Evolutionary conservation across 108 stramenopile genomes (phyloP), one percentile per base, ranked within the genome.

Genomic region (Cyclotella choctawhatcheeana): DNA sequence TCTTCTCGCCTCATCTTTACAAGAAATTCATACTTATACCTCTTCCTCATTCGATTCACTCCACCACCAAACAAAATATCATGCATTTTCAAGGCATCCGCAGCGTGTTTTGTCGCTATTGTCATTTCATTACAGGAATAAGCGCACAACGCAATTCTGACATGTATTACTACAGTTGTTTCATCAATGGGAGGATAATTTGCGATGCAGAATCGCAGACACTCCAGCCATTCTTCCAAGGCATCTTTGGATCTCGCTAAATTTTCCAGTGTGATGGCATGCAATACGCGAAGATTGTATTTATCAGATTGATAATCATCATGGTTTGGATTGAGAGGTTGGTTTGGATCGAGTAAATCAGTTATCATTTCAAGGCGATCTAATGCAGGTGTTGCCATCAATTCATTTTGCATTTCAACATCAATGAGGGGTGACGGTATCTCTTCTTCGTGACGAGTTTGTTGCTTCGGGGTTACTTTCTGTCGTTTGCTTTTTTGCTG

Each of bases 61-160:
- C 92, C 92, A 17, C 92, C 89, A 0, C 88, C 88, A 82, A 90
- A 93, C 55, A 93, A 44, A 16, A 82, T 47, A 50, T 89, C 32
- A 60, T 93, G 92, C 20, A 74, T 77, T 50, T 87, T 55, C 55
- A 90, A 40, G 1, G 89, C 92, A 6, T 71, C 54, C 3, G 52
- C 35, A n/a, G 92, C 89, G 55, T 90, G 83, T 18, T 71, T n/a
- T 25, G 52, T 65, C 5, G 86, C 92, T 4, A 33, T 43, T 22
- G 64, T 47, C 43, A 59, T 45, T 0, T 88, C 63, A 12, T 71
- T 67, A 7, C 72, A 47, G 45, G 67, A 44, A 69, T 76, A 61
- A 0, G 86, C 74, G 80, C 86, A 88, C 25, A 90, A 63, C 14
- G 89, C 88, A 7, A 83, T 84, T 45, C 89, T 88, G 0, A 90